Evolutionary conservation across 805 yeast species (phyloP).

Genomic region (Candida jianshihensis): DNA sequence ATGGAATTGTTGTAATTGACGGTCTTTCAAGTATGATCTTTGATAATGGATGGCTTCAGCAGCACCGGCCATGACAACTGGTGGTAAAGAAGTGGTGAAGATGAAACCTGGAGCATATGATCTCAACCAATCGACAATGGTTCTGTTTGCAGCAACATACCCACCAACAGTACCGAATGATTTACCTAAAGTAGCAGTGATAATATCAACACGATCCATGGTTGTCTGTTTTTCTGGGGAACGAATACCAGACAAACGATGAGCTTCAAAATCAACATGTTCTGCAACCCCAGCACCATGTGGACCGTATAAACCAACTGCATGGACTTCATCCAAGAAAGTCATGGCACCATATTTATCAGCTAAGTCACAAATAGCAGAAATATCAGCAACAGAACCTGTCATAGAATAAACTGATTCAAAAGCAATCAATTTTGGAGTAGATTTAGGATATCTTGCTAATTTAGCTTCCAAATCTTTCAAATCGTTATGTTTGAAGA

Average conservation of each 20-base stretch:
- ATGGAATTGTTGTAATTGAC: conserved; percentile 78
- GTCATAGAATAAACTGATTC: conserved; percentile 98
- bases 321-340: conserved; percentile 96
- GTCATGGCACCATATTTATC: conserved; percentile 97
- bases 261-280: conserved; percentile 83
- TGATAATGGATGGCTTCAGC: conserved; percentile 81
- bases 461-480: conserved; percentile 74
- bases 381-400: conserved; percentile 94
- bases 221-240: conserved; percentile 50
- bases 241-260: conserved; percentile 59
- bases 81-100: conserved; percentile 94
- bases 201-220: conserved; percentile 88
- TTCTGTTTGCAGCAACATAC: conserved; percentile 83
- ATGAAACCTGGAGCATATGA: conserved; percentile 96
- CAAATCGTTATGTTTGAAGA: conserved; percentile 88
- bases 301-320: conserved; percentile 98
- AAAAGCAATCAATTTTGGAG: conserved; percentile 93
- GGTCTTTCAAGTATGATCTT: conserved; percentile 66
- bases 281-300: conserved; percentile 99
- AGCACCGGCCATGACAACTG: conserved; percentile 96
- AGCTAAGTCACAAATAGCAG: conserved; percentile 88
- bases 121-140: conserved; percentile 89
- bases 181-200: conserved; percentile 96
- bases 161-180: conserved; percentile 98
- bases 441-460: conserved; percentile 72